A percentile compares a stretch with the other conserved stretches of the same genome.
Evolutionary conservation across 345 rosid genomes (phyloP).

Genomic region (Conringia planisiliqua): DNA sequence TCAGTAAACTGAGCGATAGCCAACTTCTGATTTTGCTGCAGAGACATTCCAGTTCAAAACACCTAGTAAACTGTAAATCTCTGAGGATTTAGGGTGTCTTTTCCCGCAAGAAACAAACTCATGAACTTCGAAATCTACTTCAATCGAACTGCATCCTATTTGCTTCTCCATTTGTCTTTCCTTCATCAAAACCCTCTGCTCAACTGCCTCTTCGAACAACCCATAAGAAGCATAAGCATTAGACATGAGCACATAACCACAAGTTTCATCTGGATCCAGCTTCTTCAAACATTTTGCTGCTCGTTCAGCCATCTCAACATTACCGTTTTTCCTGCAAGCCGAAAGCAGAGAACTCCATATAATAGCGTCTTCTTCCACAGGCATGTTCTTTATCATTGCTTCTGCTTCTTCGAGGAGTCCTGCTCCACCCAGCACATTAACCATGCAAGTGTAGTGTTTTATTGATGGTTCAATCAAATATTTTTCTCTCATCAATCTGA

Average conservation of each 20-base stretch:
- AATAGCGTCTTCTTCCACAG: constrained; percentile 47
- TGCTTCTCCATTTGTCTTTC: constrained; percentile 51
- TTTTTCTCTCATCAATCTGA: constrained; percentile 51
- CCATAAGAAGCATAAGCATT: constrained; percentile 56
- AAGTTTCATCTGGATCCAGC: constrained; percentile 55
- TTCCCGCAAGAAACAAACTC: constrained; percentile 79
- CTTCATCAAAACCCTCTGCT: constrained; percentile 57
- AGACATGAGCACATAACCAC: constrained; percentile 66
- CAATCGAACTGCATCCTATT: constrained; percentile 76
- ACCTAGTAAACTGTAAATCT: constrained; percentile 50
- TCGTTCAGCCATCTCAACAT: constrained; percentile 49
- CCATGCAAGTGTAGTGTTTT: constrained; percentile 71
- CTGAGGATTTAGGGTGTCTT: constrained; percentile 47
- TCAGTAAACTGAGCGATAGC: background rate
- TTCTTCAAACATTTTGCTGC: constrained; percentile 47
- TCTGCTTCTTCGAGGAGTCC: constrained; percentile 69
- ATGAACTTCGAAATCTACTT: constrained; percentile 66
- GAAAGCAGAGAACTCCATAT: constrained; percentile 71
- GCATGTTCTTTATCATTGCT: constrained; percentile 51
- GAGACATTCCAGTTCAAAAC: constrained; percentile 26
- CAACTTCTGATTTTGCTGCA: constrained; percentile 7
- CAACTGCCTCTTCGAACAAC: constrained; percentile 51
- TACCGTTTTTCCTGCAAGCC: constrained; percentile 52
- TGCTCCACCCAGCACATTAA: constrained; percentile 58
- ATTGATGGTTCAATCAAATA: constrained; percentile 55